These are phyloP conservation scores for Paecilomyces niveus DNA, from an alignment of 2,329 filamentous ascomycete genomes.

Conservation along the genomic window DNA sequence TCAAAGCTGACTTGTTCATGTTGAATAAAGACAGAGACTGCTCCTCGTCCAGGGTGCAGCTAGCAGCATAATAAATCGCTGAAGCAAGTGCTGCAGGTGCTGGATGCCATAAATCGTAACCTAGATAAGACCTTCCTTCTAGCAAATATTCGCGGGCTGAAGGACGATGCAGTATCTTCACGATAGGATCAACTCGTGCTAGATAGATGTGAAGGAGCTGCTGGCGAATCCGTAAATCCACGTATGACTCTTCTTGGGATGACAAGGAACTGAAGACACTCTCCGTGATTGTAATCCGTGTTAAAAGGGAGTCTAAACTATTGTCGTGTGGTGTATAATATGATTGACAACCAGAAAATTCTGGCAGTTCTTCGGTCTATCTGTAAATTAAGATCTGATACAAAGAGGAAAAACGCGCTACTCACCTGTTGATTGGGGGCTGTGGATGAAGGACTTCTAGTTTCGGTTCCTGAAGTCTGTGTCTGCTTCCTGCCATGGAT, in stretches of 20 bases:
- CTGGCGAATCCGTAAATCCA: neutral
- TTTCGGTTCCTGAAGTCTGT: too few species aligned
- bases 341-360: neutral
- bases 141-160: conserved; percentile 18
- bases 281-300: neutral
- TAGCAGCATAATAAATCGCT: conserved; percentile 20
- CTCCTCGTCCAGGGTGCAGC: conserved; percentile 15
- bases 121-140: conserved; percentile 20
- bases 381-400: neutral
- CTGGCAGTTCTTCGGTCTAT: neutral
- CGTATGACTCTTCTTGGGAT: neutral
- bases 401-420: too few species aligned
- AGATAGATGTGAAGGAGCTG: conserved; percentile 18
- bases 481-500: too few species aligned
- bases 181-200: conserved; percentile 21
- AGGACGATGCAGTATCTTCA: conserved; percentile 25
- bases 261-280: neutral
- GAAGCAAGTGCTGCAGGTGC: conserved; percentile 18
- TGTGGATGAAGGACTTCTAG: too few species aligned
- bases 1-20: conserved; percentile 10
- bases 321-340: neutral
- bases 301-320: neutral
- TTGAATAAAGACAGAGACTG: conserved; percentile 17
- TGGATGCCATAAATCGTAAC: conserved; percentile 20
- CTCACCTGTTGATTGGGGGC: too few species aligned